Evolutionary conservation across 1,284 basidiomycete genomes (phyloP), one percentile per base, ranked within the genome.

Genomic region (Psilocybe mexicana): DNA sequence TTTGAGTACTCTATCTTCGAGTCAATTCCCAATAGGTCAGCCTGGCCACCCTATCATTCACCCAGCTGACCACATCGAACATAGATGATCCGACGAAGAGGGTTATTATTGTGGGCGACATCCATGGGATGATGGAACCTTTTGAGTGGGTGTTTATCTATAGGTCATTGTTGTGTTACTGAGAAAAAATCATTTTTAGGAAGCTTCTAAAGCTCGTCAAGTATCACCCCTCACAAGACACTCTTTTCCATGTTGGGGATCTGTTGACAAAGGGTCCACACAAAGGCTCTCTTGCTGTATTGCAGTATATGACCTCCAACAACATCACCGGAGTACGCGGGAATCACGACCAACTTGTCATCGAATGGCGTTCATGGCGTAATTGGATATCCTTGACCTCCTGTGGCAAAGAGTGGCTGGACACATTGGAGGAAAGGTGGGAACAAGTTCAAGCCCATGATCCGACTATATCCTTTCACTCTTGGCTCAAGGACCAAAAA

Each of bases 321-420:
- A 80, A 85, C 55, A 75, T 88, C 33, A 79, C 78, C 28, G 93
- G 92, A 14, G 92, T 96, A 3, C 84, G 94, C 43, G 94, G 94
- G 0, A 97, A 97, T 69, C 92, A 96, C 67, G 94, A 97, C 74
- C 92, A 96, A 67, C 81, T 82, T 62, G 84, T 94, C 49, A 80
- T 96, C 42, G 89, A 94, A 72, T 96, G 94, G 93, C 81, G 87
- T 38, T 77, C 80, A 1, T 97, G 93, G 93, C 81, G 92, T 58
- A 79, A 83, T 30, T 92, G 89, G 88, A 79, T 84, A 4, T 4
- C 66, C 72, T 11, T 69, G 80, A 6, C 71, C 74, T 0, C 82
- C 18, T 18, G 78, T 11, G 87, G 82, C 3, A 68, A 57, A 25
- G 64, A 72, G 18, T 90, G 86, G 81, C 76, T 90, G 1, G 56